Conservation (phyloP, 768 basidiomycete genomes). For the Porphyrellus cyaneotinctus region DNA sequence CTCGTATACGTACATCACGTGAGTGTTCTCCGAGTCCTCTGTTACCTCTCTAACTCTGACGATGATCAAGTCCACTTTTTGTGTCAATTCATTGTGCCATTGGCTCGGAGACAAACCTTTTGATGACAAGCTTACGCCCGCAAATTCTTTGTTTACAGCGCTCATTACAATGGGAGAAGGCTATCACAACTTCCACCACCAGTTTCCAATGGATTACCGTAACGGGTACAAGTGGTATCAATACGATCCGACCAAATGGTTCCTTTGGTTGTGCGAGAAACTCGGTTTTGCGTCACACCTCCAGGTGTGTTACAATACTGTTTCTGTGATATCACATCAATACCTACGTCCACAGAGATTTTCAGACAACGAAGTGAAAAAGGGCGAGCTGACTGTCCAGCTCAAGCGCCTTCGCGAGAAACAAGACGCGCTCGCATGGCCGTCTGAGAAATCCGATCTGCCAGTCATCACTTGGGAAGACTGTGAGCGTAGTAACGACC, state of each 20-base stretch:
- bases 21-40: slow-evolving; percentile 30
- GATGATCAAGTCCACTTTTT: slow-evolving; percentile 73
- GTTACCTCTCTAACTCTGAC: not conserved
- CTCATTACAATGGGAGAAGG: slow-evolving; percentile 89
- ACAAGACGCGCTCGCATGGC: slow-evolving; percentile 74
- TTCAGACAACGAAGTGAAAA: slow-evolving; percentile 63
- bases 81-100: slow-evolving; percentile 90
- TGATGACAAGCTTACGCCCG: slow-evolving; percentile 90
- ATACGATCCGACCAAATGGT: slow-evolving; percentile 91
- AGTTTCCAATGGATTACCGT: slow-evolving; percentile 92
- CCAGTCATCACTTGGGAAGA: slow-evolving; percentile 83
- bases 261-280: slow-evolving; percentile 45
- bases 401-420: slow-evolving; percentile 76
- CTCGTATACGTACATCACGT: slow-evolving; percentile 82
- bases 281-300: slow-evolving; percentile 50
- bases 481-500: slow-evolving; percentile 41
- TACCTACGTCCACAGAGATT: slow-evolving; percentile 31
- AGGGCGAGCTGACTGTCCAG: slow-evolving; percentile 89
- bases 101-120: slow-evolving; percentile 89
- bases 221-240: slow-evolving; percentile 87
- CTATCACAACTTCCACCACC: slow-evolving; percentile 96
- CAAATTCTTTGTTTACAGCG: slow-evolving; percentile 81
- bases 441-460: slow-evolving; percentile 66
- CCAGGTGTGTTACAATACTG: slow-evolving; percentile 31
- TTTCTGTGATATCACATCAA: not conserved